A percentile compares a stretch with the other conserved stretches of the same genome.
These are phyloP conservation scores for Hortaea werneckii DNA, from an alignment of 2,329 filamentous ascomycete species.

Conservation along the genomic window DNA sequence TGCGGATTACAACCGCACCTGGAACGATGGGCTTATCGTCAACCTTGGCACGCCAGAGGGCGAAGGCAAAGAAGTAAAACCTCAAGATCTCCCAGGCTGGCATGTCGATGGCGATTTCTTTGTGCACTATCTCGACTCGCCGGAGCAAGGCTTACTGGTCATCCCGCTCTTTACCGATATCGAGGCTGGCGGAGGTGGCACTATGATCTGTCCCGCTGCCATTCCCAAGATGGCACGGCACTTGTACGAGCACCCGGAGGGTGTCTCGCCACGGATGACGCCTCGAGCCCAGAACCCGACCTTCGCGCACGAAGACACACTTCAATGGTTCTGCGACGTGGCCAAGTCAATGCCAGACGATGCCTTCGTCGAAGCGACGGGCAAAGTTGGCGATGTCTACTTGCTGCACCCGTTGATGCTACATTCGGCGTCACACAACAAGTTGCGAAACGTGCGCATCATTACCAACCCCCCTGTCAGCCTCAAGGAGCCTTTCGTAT, in stretches of 20 bases:
- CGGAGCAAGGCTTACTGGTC: slow-evolving; percentile 58
- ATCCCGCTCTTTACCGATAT: slow-evolving; percentile 60
- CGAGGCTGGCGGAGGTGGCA: slow-evolving; percentile 50
- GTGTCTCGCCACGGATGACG: slow-evolving; percentile 56
- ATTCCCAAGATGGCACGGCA: slow-evolving; percentile 49
- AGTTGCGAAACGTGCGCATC: slow-evolving; percentile 37
- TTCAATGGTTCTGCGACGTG: slow-evolving; percentile 38
- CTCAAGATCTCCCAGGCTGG: slow-evolving; percentile 48
- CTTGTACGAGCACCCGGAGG: slow-evolving; percentile 50
- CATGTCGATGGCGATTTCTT: slow-evolving; percentile 67
- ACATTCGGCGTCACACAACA: slow-evolving; percentile 45
- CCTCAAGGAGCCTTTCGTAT: slow-evolving; percentile 42
- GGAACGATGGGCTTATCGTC: slow-evolving; percentile 59
- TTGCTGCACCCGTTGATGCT: slow-evolving; percentile 52
- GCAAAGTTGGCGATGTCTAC: slow-evolving; percentile 47
- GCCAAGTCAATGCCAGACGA: slow-evolving; percentile 22
- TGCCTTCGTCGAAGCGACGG: slow-evolving; percentile 46
- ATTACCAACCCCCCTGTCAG: slow-evolving; percentile 48
- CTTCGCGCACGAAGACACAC: slow-evolving; percentile 30
- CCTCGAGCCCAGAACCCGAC: slow-evolving; percentile 40
- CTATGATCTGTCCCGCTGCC: slow-evolving; percentile 40
- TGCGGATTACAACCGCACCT: slow-evolving; percentile 39
- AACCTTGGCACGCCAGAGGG: slow-evolving; percentile 51
- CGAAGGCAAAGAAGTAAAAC: slow-evolving; percentile 41
- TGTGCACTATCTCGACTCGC: slow-evolving; percentile 59